Base-by-base conservation (phyloP, 345 rosid species). In the Adansonia digitata region DNA sequence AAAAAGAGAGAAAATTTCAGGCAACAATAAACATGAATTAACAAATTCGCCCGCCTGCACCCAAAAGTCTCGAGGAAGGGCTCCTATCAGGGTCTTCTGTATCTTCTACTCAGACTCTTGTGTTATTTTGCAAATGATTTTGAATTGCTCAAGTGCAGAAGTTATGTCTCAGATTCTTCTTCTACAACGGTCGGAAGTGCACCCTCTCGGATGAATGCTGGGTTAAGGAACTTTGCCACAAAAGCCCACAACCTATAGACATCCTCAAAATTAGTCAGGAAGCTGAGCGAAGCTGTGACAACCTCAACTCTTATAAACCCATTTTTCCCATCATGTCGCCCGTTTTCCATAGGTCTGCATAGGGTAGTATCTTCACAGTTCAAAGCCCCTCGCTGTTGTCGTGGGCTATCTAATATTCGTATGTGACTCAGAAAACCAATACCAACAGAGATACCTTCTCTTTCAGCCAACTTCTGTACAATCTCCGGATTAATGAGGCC, bases 191-290 rank as follows among this genome's bases (percentile, higher is more conserved):
- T 88, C 61, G 97, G 85, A 69, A 92, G 92, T 71, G 86, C 75
- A 40, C 92, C 92, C 57, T 92, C 96, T 60, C 83, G 81, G 77
- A 88, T 81, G 67, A 90, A 93, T 37, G 82, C 71, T 0, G 98
- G 89, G 79, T 93, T 87, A 69, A 93, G 92, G 82, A 96, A 96
- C 89, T 90, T 96, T 0, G 98, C 92, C 49, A 90, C 91, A 51
- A 96, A 93, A 42, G 84, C 88, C 99, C 98, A 95, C 76, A 95
- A 72, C 79, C 88, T 90, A 86, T 90, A 90, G 59, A 95, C 98
- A 82, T 95, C 99, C 82, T 93, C 98, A 73, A 96, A 96, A 87
- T 96, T 89, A 24, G 97, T 93, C 76, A 96, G 84, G 82, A 96
- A 96, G 75, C 99, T 90, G 0, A 96, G 91, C 35, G 99, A 96